Evolutionary conservation across 139 green algal genomes (phyloP), one percentile per base, ranked within the genome.

Genomic region (Pseudopediastrum boryanum): DNA sequence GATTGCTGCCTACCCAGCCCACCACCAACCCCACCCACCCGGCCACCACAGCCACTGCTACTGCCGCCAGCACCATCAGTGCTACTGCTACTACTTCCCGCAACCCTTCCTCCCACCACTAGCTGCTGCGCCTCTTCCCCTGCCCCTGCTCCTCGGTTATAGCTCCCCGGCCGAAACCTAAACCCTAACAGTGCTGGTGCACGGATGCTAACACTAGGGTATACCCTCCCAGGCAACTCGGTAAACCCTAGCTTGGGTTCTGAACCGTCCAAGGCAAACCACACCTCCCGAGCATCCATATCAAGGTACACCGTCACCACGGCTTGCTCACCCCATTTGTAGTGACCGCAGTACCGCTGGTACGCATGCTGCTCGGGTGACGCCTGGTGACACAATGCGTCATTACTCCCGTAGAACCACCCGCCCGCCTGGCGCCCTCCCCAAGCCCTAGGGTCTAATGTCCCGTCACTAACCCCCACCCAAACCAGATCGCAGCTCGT

Each of bases 231-330:
- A 41, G 74, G 74, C 74, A 80, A 62, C 31, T 46, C 74, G 10
- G 12, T 46, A 29, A 80, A 80, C 23, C 61, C 74, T 51, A 80
- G 46, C 41, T 64, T 63, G 4, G 31, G 43, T 43, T 80, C 54
- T 2, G 61, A 36, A 2, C 61, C 74, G 54, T 73, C 33, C 42
- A 80, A 44, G 16, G 59, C 56, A 33, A 80, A 65, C 74, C 74
- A 80, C 21, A 80, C 7, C 64, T 82, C 48, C 1, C 48, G 41
- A 1, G 36, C 64, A 25, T 75, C 75, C 38, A 52, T 61, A 41
- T 82, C 75, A 16, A 82, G 13, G 38, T 33, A 76, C 13, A 82
- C 46, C 25, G 48, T 59, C 25, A 82, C 75, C 64, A 82, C 75
- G 6, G 63, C 41, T 23, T 64, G 64, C 3, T 51, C 50, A 2